Base-by-base conservation (phyloP, 148 eudicot species). In the Arbutus unedo region DNA sequence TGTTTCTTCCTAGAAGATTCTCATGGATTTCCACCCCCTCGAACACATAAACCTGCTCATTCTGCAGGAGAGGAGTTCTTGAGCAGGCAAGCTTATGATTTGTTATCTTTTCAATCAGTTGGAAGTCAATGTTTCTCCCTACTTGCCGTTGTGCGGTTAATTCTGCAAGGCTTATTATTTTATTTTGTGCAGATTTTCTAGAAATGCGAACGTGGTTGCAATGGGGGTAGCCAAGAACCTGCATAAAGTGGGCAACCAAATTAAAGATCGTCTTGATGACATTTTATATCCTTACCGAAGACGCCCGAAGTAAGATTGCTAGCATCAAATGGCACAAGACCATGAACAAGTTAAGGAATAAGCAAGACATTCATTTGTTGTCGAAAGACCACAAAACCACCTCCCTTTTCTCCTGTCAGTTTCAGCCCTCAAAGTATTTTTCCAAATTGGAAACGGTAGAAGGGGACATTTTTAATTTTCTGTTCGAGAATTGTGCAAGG, bases 191-290 rank as follows among this genome's bases (percentile, higher is more conserved):
- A 95, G 98, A 82, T 95, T 92, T 80, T 84, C 92, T 13, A 88
- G 98, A 84, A 95, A 93, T 71, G 96, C 98, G 45, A 87, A 83
- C 55, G 82, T 95, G 70, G 98, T 95, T 82, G 98, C 96, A 31
- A 88, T 89, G 76, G 98, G 98, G 75, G 98, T 95, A 55, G 95
- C 87, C 21, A 93, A 93, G 89, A 92, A 95, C 88, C 74, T 92
- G 89, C 88, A 88, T 21, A 93, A 77, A 88, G 95, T 92, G 41
- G 98, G 98, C 59, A 91, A 87, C 76, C 92, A 91, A 57, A 77
- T 95, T 25, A 93, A 95, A 91, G 93, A 92, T 49, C 88, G 88
- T 18, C 79, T 93, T 6, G 98, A 95, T 60, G 95, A 95, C 87
- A 88, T 94, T 54, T 82, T 96, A 31, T 91, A 89, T 85, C 93